Evolutionary conservation across 129 eudicot genomes (phyloP).

Genomic region (Gnaphalium uliginosum): DNA sequence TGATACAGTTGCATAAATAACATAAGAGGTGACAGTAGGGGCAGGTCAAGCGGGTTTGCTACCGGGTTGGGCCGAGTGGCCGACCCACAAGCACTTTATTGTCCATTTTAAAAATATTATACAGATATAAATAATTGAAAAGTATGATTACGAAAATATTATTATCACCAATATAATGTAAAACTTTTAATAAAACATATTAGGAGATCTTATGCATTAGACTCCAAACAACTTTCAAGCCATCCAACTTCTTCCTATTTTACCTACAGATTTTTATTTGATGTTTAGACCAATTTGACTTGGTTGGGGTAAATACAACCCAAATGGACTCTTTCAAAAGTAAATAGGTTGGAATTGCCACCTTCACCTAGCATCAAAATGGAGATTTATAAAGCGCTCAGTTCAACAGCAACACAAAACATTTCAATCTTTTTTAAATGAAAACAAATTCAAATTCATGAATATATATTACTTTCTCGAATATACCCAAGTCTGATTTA

Average conservation of each 20-base stretch:
- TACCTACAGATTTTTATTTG: too few relatives aligned
- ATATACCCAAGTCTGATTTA: background rate
- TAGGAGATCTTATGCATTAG: too few relatives aligned
- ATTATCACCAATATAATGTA: background rate
- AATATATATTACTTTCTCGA: background rate
- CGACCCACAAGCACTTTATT: background rate
- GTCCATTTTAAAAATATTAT: background rate
- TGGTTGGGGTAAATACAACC: background rate
- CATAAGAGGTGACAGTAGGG: background rate
- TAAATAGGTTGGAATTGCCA: background rate
- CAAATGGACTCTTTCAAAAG: background rate
- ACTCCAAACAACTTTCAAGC: background rate
- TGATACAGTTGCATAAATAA: conserved; percentile 19
- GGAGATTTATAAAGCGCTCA: conserved; percentile 1
- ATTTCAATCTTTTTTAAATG: background rate
- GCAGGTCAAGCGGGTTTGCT: background rate
- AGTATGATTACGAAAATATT: background rate
- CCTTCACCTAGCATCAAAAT: background rate
- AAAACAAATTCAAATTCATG: conserved; percentile 14
- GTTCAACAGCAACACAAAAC: background rate
- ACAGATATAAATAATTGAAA: background rate
- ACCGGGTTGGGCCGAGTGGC: background rate
- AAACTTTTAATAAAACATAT: too few relatives aligned
- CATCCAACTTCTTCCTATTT: background rate
- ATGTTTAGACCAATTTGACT: background rate